Percentiles rank a stretch among this genome's conserved stretches.
Conservation (phyloP, 345 rosid genomes). For the Eucalyptus pauciflora region DNA sequence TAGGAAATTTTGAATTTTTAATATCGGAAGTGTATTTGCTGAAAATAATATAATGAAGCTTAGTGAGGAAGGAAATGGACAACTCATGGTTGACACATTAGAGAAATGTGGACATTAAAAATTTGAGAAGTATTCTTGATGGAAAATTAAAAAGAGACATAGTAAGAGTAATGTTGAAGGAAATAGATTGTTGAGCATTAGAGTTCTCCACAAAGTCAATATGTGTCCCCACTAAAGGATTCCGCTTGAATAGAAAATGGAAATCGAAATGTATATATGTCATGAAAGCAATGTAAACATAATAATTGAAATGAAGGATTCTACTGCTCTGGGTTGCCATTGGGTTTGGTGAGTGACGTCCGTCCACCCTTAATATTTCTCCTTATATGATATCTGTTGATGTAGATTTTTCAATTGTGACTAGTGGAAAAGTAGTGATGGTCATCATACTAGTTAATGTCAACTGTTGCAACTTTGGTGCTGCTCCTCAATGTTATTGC, state of each 20-base stretch:
- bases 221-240: neutral
- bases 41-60: neutral
- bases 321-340: neutral
- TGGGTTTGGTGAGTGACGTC: neutral
- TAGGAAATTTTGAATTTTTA: neutral
- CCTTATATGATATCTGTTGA: neutral
- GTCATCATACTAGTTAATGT: neutral
- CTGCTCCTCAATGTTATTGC: neutral
- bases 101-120: neutral
- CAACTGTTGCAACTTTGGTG: neutral
- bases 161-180: neutral
- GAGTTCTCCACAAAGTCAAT: neutral
- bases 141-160: neutral
- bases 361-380: neutral
- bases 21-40: neutral
- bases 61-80: neutral
- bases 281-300: neutral
- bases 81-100: neutral
- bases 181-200: neutral
- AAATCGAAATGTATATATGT: neutral
- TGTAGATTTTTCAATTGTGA: neutral
- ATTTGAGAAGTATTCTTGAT: neutral
- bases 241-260: neutral
- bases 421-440: neutral
- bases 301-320: neutral